Evolutionary conservation across 768 basidiomycete species (phyloP).

Genomic region (button mushroom (Agaricus bisporus)): DNA sequence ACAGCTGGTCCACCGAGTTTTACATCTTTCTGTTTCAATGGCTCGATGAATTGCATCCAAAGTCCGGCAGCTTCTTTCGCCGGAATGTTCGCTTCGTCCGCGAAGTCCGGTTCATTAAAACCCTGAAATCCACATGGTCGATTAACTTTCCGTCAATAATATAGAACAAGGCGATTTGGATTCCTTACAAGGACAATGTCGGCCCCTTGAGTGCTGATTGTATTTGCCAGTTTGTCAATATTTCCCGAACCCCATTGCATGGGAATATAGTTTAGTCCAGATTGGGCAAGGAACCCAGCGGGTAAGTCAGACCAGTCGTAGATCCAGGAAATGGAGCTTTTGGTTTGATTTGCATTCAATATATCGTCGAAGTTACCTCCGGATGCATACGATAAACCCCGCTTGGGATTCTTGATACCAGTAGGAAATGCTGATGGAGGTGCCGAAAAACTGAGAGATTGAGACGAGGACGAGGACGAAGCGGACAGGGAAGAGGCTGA

Average conservation of each 20-base stretch:
- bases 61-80: constrained; percentile 40
- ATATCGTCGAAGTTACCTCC: constrained; percentile 35
- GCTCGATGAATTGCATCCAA: constrained; percentile 55
- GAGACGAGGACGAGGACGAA: constrained; percentile 8
- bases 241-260: constrained; percentile 47
- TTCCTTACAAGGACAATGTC: constrained; percentile 38
- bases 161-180: background rate
- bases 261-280: constrained; percentile 40
- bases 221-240: constrained; percentile 31
- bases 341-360: constrained; percentile 37
- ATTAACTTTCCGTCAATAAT: background rate
- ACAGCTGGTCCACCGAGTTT: constrained; percentile 55
- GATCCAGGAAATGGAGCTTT: constrained; percentile 39
- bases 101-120: constrained; percentile 51
- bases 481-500: constrained; percentile 8
- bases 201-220: constrained; percentile 40
- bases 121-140: constrained; percentile 34
- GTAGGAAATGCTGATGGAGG: constrained; percentile 11
- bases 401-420: constrained; percentile 34
- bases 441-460: background rate
- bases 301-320: constrained; percentile 50
- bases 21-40: constrained; percentile 42
- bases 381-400: constrained; percentile 39
- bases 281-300: constrained; percentile 35
- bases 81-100: constrained; percentile 38